Conservation (phyloP, 768 basidiomycete species). For the Suillus alpinus region DNA sequence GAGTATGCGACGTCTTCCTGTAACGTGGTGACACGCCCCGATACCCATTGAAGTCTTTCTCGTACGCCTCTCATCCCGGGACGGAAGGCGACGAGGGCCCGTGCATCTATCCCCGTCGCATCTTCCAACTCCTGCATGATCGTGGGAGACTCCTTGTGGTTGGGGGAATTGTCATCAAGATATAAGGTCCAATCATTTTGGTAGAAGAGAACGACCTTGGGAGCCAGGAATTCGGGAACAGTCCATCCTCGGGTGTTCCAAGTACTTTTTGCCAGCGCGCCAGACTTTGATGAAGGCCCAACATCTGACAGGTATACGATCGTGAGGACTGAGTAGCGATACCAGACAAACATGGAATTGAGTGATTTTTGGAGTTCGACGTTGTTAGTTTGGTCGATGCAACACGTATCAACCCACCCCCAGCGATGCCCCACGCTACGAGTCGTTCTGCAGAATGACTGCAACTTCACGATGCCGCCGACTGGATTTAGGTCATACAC, state of each 20-base stretch:
- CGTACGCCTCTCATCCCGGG: background rate
- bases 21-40: background rate
- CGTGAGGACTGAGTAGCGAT: too few relatives aligned
- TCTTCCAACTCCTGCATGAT: background rate
- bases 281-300: too few relatives aligned
- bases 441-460: background rate
- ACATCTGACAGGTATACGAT: too few relatives aligned
- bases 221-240: background rate
- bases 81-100: background rate
- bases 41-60: background rate
- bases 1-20: conserved; percentile 3
- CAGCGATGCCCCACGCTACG: background rate
- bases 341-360: too few relatives aligned
- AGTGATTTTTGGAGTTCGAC: too few relatives aligned
- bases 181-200: background rate
- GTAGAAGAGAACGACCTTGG: background rate
- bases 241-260: too few relatives aligned
- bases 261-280: too few relatives aligned
- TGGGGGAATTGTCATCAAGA: background rate
- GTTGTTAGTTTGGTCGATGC: background rate
- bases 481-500: background rate
- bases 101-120: background rate
- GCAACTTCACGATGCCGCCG: background rate
- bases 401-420: background rate
- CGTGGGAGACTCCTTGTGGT: background rate